phyloP scores from a whole-genome alignment of 805 yeast genomes.

The Ogataea glucozyma region DNA sequence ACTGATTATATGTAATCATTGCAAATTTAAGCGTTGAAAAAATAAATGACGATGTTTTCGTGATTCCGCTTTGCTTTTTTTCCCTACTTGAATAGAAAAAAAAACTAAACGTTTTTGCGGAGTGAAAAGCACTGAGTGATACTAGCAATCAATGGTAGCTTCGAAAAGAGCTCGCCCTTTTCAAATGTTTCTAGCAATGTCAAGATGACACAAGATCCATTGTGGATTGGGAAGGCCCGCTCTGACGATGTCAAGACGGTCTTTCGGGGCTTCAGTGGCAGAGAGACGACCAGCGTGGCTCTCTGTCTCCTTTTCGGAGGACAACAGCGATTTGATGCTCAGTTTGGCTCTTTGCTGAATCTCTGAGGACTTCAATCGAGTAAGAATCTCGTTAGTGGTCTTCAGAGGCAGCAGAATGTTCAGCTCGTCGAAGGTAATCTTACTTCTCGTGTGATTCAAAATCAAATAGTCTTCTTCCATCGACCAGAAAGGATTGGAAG shows the following conservation, averaged over 20 bases:
- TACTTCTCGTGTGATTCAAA: constrained; percentile 52
- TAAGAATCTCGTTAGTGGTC: constrained; percentile 72
- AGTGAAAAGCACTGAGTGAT: not conserved
- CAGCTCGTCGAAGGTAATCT: constrained; percentile 70
- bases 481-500: not conserved
- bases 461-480: constrained; percentile 43
- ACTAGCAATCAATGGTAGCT: too few relatives aligned
- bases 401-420: constrained; percentile 70
- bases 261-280: too few relatives aligned
- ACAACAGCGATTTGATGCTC: constrained; percentile 15
- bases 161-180: not conserved
- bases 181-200: not conserved
- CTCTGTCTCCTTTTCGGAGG: constrained; percentile 2
- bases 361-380: constrained; percentile 45
- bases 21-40: too few relatives aligned
- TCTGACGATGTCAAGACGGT: too few relatives aligned
- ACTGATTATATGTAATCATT: too few relatives aligned
- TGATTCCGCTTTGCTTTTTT: too few relatives aligned
- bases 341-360: constrained; percentile 7
- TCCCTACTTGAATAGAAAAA: too few relatives aligned
- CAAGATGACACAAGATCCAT: constrained; percentile 1
- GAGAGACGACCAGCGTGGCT: not conserved
- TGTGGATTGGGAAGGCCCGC: constrained; percentile 1
- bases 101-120: not conserved
- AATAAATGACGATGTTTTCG: too few relatives aligned